phyloP scores from a whole-genome alignment of 257 asterid species.

The Eustoma russellianum region DNA sequence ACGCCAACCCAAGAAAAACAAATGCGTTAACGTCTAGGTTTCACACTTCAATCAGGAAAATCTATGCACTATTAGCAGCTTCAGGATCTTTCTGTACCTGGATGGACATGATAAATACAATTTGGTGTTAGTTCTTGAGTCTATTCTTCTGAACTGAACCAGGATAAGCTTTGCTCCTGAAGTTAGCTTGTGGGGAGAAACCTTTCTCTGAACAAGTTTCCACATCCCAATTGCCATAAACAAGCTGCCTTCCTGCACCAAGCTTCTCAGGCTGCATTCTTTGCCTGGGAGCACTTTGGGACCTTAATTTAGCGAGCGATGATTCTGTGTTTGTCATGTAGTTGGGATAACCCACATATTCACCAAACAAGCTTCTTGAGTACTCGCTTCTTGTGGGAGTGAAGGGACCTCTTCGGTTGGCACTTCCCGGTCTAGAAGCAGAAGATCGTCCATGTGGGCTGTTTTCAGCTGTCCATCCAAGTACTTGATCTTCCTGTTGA shows the following conservation, averaged over 20 bases:
- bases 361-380: constrained; percentile 53
- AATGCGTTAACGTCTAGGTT: too few species aligned
- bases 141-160: too few species aligned
- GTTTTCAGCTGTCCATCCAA: constrained; percentile 39
- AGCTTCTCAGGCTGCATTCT: constrained; percentile 53
- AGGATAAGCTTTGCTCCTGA: constrained; percentile 12
- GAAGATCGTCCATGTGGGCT: constrained; percentile 57
- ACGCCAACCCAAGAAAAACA: too few species aligned
- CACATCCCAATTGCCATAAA: constrained; percentile 38
- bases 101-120: too few species aligned
- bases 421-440: constrained; percentile 45
- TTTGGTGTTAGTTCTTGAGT: too few species aligned
- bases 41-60: too few species aligned
- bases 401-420: constrained; percentile 43
- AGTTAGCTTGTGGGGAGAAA: constrained; percentile 21
- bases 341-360: constrained; percentile 52
- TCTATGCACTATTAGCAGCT: too few species aligned
- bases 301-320: constrained; percentile 68
- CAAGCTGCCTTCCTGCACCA: constrained; percentile 19
- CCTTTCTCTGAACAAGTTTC: constrained; percentile 61
- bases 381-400: constrained; percentile 61
- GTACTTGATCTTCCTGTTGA: constrained; percentile 32
- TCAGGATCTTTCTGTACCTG: too few species aligned
- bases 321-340: constrained; percentile 89
- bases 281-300: constrained; percentile 91